Conservation (phyloP, 139 green algal species). For the Parachlorella kessleri region DNA sequence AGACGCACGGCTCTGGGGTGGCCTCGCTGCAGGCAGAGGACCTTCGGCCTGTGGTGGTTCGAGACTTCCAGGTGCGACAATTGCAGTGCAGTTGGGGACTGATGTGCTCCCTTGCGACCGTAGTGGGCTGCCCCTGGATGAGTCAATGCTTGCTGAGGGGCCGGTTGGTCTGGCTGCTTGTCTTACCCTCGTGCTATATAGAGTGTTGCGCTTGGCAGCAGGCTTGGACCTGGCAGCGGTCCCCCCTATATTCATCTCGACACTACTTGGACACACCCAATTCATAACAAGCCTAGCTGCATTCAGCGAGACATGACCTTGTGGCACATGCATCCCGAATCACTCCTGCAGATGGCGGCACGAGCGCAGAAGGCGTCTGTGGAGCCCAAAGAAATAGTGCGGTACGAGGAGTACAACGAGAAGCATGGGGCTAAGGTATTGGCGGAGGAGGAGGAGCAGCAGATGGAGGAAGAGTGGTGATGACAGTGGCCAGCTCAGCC, state of each 20-base stretch:
- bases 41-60: slow-evolving; percentile 72
- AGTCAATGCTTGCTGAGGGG: background rate
- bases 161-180: background rate
- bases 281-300: no score
- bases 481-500: background rate
- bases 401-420: slow-evolving; percentile 85
- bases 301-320: background rate
- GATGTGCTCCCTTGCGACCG: background rate
- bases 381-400: slow-evolving; percentile 69
- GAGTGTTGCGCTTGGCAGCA: no score
- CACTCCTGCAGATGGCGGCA: slow-evolving; percentile 55
- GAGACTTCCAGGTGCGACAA: slow-evolving; percentile 72
- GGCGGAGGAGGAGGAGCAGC: background rate
- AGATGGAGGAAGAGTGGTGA: slow-evolving; percentile 37
- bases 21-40: slow-evolving; percentile 54
- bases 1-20: slow-evolving; percentile 9
- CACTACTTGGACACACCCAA: background rate
- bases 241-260: background rate
- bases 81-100: background rate
- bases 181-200: no score
- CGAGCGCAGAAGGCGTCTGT: slow-evolving; percentile 75
- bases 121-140: background rate
- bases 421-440: slow-evolving; percentile 77
- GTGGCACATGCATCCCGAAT: background rate
- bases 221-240: background rate